Conservation (phyloP, 176 grass and related monocot species). For the Avena insularis region DNA sequence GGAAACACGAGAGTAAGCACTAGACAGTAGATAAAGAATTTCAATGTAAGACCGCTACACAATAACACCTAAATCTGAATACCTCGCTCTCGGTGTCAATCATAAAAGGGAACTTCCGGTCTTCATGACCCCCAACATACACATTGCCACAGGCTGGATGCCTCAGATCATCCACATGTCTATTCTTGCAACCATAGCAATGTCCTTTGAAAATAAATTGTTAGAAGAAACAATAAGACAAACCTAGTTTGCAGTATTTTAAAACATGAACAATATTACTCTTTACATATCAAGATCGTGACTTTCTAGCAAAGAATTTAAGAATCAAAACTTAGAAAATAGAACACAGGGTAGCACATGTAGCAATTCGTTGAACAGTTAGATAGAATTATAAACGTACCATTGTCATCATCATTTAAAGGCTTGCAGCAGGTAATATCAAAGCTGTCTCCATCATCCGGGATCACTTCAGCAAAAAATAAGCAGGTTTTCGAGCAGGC, state of each 20-base stretch:
- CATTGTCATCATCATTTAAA: neutral
- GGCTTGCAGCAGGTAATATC: neutral
- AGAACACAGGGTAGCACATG: neutral
- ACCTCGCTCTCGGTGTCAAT: neutral
- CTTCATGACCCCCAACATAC: neutral
- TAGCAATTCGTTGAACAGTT: neutral
- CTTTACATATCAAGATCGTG: neutral
- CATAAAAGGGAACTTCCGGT: neutral
- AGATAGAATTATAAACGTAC: neutral
- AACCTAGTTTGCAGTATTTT: neutral
- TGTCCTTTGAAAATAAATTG: neutral
- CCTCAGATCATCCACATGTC: neutral
- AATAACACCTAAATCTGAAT: neutral
- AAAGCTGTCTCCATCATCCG: neutral
- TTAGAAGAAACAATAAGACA: neutral
- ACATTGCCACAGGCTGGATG: neutral
- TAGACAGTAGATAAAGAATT: neutral
- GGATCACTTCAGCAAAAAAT: constrained; percentile 9
- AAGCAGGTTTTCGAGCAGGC: neutral
- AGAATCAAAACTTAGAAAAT: too few relatives aligned
- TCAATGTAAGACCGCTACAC: neutral
- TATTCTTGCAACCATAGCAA: neutral
- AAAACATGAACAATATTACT: neutral
- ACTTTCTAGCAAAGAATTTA: neutral
- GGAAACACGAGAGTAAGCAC: neutral